Base-by-base conservation (phyloP, 352 stramenopile species). In the Globisporangium okanoganense region DNA sequence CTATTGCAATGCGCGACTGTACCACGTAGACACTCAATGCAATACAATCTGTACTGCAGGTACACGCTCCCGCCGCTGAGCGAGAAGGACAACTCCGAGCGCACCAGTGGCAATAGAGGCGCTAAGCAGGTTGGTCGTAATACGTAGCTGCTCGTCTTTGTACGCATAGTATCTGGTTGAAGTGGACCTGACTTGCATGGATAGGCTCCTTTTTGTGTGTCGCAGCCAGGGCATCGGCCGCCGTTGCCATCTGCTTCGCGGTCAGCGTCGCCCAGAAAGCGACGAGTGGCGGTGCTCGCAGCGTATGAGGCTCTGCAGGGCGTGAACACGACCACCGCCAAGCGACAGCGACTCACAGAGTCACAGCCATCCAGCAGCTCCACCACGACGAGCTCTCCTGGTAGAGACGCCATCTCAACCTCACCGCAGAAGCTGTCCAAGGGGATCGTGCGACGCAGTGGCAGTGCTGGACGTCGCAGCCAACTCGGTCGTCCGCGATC, bases 401-500 rank as follows among this genome's bases (percentile, higher is more conserved):
- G 20, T 6, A 9, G 31, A 13, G 50, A 29, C 9, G 24, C 20
- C 43, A n/a, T 13, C 9, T n/a, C 45, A 7, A 8, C 18, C 40
- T 45, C 40, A 45, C 18, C 22, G 0, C 45, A 57, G 51, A 13
- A 14, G 5, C 16, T 5, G 16, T 22, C 31, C 4, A 48, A 14
- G 27, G 54, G 38, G 36, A 60, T 60, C 13, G 54, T 27, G 54
- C 27, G 41, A 8, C 54, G 53, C n/a, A 40, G 50, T 40, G 27
- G 14, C n/a, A 50, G 22, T n/a, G n/a, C n/a, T 29, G 14, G 43
- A n/a, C 4, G 45, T 12, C 33, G 22, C 45, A 51, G 14, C 7
- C 45, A 13, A 18, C 45, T 29, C 12, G 54, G 51, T 9, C 51
- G 51, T 22, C 68, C 64, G 25, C 64, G 65, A 20, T 80, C 74